Evolutionary conservation across 371 early-diverging fungal species (phyloP).

Genomic region (Nematocida sp.): DNA sequence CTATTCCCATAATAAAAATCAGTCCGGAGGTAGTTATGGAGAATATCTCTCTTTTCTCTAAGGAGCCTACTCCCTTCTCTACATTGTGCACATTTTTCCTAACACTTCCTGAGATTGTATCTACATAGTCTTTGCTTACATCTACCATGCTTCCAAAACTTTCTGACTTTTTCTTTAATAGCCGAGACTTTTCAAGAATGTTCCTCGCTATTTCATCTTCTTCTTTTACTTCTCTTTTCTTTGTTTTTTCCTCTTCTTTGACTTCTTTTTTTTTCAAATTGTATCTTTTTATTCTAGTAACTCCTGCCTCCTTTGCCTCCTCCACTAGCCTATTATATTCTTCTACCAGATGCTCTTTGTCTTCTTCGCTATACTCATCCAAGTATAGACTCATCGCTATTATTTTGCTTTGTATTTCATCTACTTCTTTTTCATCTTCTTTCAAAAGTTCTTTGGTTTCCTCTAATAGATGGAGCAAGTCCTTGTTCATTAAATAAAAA

Average conservation of each 20-base stretch:
- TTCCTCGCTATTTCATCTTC: slow-evolving; percentile 7
- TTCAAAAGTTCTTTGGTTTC: slow-evolving; percentile 32
- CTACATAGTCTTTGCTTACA: slow-evolving; percentile 37
- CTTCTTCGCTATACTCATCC: slow-evolving; percentile 3
- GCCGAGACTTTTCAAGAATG: slow-evolving; percentile 44
- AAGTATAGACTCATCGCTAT: slow-evolving; percentile 15
- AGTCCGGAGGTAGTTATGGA: slow-evolving; percentile 11
- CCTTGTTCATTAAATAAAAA: slow-evolving; percentile 33
- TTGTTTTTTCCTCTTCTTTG: slow-evolving; percentile 24
- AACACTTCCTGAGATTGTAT: slow-evolving; percentile 16
- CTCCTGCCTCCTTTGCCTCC: not conserved
- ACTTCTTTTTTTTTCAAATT: not conserved
- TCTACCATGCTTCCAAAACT: slow-evolving; percentile 50
- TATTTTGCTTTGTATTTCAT: slow-evolving; percentile 41
- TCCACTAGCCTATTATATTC: slow-evolving; percentile 43
- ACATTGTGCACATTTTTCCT: slow-evolving; percentile 39
- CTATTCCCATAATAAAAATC: slow-evolving; percentile 2
- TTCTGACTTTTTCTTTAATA: slow-evolving; percentile 40
- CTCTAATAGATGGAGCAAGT: slow-evolving; percentile 18
- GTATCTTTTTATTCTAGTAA: slow-evolving; percentile 27
- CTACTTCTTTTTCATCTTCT: not conserved
- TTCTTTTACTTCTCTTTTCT: not conserved
- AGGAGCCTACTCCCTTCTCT: slow-evolving; percentile 12
- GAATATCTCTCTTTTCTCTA: slow-evolving; percentile 29
- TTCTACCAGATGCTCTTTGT: not conserved